Conservation (phyloP, 371 early-diverging fungal genomes). For the Lichtheimia hyalospora region DNA sequence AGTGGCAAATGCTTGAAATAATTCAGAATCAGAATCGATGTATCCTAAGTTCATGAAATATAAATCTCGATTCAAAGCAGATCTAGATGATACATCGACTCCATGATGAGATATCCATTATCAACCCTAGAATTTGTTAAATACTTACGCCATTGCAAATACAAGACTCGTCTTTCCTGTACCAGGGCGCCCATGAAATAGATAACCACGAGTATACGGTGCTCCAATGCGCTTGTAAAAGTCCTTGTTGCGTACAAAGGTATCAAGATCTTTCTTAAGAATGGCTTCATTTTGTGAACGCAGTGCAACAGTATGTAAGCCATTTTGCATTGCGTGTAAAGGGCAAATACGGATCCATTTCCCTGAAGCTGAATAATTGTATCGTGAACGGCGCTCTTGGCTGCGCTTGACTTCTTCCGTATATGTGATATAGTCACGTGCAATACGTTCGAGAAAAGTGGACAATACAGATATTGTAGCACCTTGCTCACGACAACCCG, state of each 20-base stretch:
- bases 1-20: conserved; percentile 64
- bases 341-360: conserved; percentile 33
- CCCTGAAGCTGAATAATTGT: conserved; percentile 30
- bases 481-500: conserved; percentile 3
- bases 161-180: conserved; percentile 87
- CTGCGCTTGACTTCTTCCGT: conserved; percentile 22
- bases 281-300: conserved; percentile 42
- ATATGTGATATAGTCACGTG: conserved; percentile 35
- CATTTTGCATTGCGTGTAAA: conserved; percentile 23
- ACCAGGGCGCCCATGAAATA: conserved; percentile 80
- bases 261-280: conserved; percentile 41
- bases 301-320: conserved; percentile 52
- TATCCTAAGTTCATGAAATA: conserved; percentile 75
- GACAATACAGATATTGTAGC: conserved; percentile 22
- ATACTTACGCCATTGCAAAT: conserved; percentile 69
- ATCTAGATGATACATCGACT: conserved; percentile 7
- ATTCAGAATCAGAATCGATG: conserved; percentile 61
- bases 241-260: conserved; percentile 47
- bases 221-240: conserved; percentile 65
- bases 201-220: conserved; percentile 72
- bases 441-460: conserved; percentile 15
- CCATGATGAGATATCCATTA: not conserved
- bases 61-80: conserved; percentile 65
- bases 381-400: conserved; percentile 22
- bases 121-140: not conserved